These are phyloP conservation scores for Arthrobotrys iridis DNA, from an alignment of 2,329 filamentous ascomycete genomes.

Conservation along the genomic window DNA sequence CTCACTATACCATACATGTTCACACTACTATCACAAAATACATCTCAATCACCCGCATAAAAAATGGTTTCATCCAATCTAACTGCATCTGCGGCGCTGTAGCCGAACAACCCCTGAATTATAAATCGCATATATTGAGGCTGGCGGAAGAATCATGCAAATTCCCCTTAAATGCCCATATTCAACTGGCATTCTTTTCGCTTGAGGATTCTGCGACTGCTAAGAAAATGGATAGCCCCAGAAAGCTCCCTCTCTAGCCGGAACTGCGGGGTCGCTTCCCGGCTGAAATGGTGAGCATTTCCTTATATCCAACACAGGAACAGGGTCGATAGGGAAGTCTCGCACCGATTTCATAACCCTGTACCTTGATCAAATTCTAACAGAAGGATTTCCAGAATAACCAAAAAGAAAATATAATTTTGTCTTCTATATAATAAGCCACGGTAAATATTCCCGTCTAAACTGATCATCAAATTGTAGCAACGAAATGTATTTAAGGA, in stretches of 20 bases:
- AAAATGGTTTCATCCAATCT: not conserved
- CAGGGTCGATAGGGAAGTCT: not conserved
- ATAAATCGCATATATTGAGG: not conserved
- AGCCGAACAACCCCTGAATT: not conserved
- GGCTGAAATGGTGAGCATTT: slow-evolving; percentile 29
- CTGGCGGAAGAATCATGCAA: slow-evolving; percentile 35
- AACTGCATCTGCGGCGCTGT: not conserved
- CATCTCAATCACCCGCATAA: no score
- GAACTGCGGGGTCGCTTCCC: slow-evolving; percentile 55
- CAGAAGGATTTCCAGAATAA: no score
- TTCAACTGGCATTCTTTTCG: not conserved
- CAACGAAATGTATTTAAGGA: slow-evolving; percentile 12
- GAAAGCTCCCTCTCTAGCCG: slow-evolving; percentile 16
- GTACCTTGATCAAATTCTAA: slow-evolving; percentile 13
- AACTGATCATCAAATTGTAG: not conserved
- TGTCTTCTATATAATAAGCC: slow-evolving; percentile 29
- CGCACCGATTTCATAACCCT: not conserved
- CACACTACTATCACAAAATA: no score
- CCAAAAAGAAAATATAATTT: not conserved
- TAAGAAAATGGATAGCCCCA: not conserved
- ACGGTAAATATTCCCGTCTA: slow-evolving; percentile 18
- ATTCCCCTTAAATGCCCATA: slow-evolving; percentile 3
- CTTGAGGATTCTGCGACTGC: not conserved
- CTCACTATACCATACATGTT: no score
- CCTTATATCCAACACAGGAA: slow-evolving; percentile 17